Evolutionary conservation across 108 stramenopile species (phyloP).

Genomic region (Halocafeteria seosinensis): DNA sequence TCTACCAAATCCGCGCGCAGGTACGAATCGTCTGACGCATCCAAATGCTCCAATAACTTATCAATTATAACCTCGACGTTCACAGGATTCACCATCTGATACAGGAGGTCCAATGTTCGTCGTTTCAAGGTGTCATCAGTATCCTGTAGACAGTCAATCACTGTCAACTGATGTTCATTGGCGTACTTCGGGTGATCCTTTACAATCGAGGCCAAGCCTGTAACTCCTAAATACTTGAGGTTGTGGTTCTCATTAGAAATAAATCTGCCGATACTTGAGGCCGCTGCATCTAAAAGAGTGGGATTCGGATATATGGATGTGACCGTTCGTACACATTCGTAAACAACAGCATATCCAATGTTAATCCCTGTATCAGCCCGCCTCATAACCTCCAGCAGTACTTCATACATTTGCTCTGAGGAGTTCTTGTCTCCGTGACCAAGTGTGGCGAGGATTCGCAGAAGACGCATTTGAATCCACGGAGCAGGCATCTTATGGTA

Average conservation of each 20-base stretch:
- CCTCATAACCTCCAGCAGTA: slow-evolving; percentile 70
- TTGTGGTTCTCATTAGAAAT: slow-evolving; percentile 69
- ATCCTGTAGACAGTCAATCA: slow-evolving; percentile 97
- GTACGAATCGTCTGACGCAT: slow-evolving; percentile 64
- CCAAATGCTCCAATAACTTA: slow-evolving; percentile 65
- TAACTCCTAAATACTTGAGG: slow-evolving; percentile 87
- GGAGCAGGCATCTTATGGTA: slow-evolving; percentile 97
- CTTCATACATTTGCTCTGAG: slow-evolving; percentile 86
- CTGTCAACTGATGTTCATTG: slow-evolving; percentile 85
- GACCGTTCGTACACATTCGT: slow-evolving; percentile 83
- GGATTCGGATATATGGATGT: slow-evolving; percentile 90
- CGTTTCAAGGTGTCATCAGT: slow-evolving; percentile 89
- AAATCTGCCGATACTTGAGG: slow-evolving; percentile 70
- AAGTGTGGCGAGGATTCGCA: slow-evolving; percentile 71
- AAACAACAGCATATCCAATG: slow-evolving; percentile 90
- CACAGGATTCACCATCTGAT: slow-evolving; percentile 90
- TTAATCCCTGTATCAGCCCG: slow-evolving; percentile 94
- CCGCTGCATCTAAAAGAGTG: slow-evolving; percentile 77
- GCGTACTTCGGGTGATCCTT: slow-evolving; percentile 85
- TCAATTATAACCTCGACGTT: slow-evolving; percentile 92
- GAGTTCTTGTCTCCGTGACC: slow-evolving; percentile 56
- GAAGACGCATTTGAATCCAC: slow-evolving; percentile 91
- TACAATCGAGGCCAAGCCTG: slow-evolving; percentile 81
- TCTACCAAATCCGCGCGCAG: slow-evolving; percentile 64
- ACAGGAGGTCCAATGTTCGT: slow-evolving; percentile 85